phyloP scores from a whole-genome alignment of 2,329 filamentous ascomycete genomes.

The Aphanocladium album region DNA sequence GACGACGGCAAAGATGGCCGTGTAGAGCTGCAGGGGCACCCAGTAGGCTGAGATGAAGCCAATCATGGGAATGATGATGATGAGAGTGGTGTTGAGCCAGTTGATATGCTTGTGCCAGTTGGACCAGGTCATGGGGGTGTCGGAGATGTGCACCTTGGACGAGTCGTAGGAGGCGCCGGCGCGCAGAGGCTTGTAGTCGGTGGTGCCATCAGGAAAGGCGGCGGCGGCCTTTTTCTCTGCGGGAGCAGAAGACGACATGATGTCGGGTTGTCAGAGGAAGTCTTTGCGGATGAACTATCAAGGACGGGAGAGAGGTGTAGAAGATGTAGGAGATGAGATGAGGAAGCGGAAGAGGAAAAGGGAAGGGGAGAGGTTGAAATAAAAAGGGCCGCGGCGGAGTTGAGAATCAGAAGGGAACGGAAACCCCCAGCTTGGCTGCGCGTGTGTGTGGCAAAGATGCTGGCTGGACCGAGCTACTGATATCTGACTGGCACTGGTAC shows the following conservation, averaged over 20 bases:
- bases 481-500: not conserved
- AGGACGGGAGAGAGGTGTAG: not conserved
- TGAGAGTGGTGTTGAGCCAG: slow-evolving; percentile 84
- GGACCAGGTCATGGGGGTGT: slow-evolving; percentile 69
- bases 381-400: slow-evolving; percentile 1
- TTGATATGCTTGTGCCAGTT: slow-evolving; percentile 94
- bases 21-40: slow-evolving; percentile 69
- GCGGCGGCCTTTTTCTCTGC: slow-evolving; percentile 30
- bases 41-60: slow-evolving; percentile 72
- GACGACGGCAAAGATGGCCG: slow-evolving; percentile 64
- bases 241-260: slow-evolving; percentile 12
- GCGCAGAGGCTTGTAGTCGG: slow-evolving; percentile 49
- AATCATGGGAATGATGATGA: slow-evolving; percentile 68
- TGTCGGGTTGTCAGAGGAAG: not conserved
- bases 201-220: slow-evolving; percentile 48
- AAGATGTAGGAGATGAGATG: not conserved
- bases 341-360: not conserved
- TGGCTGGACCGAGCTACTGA: slow-evolving; percentile 4
- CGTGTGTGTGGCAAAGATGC: not conserved
- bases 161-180: slow-evolving; percentile 38
- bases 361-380: slow-evolving; percentile 1
- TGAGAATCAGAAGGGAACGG: not conserved
- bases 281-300: slow-evolving; percentile 1
- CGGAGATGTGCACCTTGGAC: slow-evolving; percentile 80
- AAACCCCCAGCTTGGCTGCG: not conserved